phyloP scores from a whole-genome alignment of 495 filamentous ascomycete species.

The Usnea hakonensis region DNA sequence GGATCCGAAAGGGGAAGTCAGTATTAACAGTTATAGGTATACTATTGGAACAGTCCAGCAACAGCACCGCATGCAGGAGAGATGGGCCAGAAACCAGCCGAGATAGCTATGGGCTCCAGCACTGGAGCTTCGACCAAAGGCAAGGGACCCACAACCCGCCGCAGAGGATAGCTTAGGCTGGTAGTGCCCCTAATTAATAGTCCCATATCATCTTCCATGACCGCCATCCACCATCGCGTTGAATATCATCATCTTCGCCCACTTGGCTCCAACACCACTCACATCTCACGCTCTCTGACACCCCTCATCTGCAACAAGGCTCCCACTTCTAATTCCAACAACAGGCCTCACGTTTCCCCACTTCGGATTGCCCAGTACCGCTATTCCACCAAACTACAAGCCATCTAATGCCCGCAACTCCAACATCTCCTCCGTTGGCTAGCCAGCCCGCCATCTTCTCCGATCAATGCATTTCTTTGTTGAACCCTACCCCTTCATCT shows the following conservation, averaged over 20 bases:
- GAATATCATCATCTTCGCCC: background rate
- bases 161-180: constrained; percentile 36
- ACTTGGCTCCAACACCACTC: background rate
- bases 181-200: background rate
- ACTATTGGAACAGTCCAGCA: constrained; percentile 82
- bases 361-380: background rate
- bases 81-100: constrained; percentile 38
- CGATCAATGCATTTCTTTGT: background rate
- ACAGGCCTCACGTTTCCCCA: background rate
- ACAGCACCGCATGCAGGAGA: constrained; percentile 32
- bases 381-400: background rate
- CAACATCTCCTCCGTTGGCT: background rate
- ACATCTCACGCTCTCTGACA: background rate
- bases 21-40: constrained; percentile 29
- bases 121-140: constrained; percentile 33
- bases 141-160: constrained; percentile 42
- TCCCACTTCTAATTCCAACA: background rate
- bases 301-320: background rate
- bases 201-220: background rate
- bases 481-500: background rate
- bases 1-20: background rate
- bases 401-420: background rate
- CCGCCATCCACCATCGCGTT: background rate
- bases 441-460: background rate
- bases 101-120: constrained; percentile 28